phyloP scores from a whole-genome alignment of 1,284 basidiomycete genomes.

The Athelia sp. region DNA sequence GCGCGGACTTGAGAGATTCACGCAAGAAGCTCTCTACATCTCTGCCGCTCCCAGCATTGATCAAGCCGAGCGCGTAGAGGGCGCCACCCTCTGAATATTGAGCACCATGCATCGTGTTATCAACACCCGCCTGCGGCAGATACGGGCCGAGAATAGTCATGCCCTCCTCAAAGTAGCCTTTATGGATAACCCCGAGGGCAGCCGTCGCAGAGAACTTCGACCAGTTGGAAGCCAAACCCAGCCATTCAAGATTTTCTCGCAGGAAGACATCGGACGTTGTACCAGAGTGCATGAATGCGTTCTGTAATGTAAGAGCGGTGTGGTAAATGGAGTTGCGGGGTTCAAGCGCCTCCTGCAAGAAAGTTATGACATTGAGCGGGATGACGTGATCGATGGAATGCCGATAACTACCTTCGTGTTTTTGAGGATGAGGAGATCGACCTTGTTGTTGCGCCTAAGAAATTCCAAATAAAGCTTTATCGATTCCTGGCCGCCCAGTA shows the following conservation, averaged over 20 bases:
- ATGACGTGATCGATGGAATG: background rate
- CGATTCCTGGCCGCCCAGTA: conserved; percentile 84
- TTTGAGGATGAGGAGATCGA: conserved; percentile 87
- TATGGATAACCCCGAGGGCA: conserved; percentile 93
- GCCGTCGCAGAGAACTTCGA: conserved; percentile 96
- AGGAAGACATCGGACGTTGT: conserved; percentile 92
- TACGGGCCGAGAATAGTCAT: conserved; percentile 93
- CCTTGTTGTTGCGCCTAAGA: conserved; percentile 89
- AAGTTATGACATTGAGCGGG: conserved; percentile 3
- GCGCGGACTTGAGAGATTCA: conserved; percentile 68
- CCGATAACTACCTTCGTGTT: conserved; percentile 69
- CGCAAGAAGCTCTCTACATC: conserved; percentile 72
- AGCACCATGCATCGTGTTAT: conserved; percentile 67
- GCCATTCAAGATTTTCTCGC: conserved; percentile 93
- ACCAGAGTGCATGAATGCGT: conserved; percentile 94
- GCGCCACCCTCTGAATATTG: conserved; percentile 92
- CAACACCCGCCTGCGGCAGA: conserved; percentile 72
- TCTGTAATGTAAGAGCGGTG: conserved; percentile 90
- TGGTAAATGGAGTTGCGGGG: conserved; percentile 94
- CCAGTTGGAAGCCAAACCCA: conserved; percentile 92
- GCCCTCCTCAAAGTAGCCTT: conserved; percentile 90
- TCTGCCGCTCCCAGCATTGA: conserved; percentile 78
- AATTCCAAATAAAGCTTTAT: conserved; percentile 93
- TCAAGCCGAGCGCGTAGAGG: conserved; percentile 89
- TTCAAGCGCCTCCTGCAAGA: conserved; percentile 80